phyloP scores from a whole-genome alignment of 2,329 filamentous ascomycete species.

The Sclerotinia subarctica region DNA sequence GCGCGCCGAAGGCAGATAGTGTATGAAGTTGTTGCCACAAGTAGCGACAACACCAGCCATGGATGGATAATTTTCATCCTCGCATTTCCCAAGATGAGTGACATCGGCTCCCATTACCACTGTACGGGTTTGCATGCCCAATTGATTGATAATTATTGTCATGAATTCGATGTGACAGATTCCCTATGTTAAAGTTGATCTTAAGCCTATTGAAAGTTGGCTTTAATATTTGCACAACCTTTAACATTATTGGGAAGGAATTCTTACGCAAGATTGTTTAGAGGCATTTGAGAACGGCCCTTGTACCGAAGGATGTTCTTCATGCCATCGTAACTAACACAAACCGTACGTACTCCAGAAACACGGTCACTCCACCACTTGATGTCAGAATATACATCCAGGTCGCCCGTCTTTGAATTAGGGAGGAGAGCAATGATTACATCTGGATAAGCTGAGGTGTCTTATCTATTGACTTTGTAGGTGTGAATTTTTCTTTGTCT shows the following conservation, averaged over 20 bases:
- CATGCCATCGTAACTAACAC: slow-evolving; percentile 8
- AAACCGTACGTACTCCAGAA: slow-evolving; percentile 19
- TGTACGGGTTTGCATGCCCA: slow-evolving; percentile 60
- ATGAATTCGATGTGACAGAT: slow-evolving; percentile 55
- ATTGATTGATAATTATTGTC: slow-evolving; percentile 44
- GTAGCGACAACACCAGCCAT: slow-evolving; percentile 73
- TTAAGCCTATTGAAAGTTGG: slow-evolving; percentile 52
- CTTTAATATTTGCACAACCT: no score
- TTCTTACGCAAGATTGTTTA: background rate
- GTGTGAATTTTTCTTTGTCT: no score
- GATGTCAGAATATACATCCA: slow-evolving; percentile 12
- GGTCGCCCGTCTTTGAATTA: background rate
- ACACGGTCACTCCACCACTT: slow-evolving; percentile 23
- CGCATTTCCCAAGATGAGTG: slow-evolving; percentile 71
- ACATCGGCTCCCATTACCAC: slow-evolving; percentile 87
- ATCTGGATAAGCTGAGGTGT: no score
- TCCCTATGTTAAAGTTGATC: slow-evolving; percentile 74
- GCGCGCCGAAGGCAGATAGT: slow-evolving; percentile 71
- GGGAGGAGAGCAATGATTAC: background rate
- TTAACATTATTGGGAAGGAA: no score
- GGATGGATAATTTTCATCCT: slow-evolving; percentile 57
- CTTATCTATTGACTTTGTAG: no score
- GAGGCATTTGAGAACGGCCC: no score
- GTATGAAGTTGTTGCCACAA: slow-evolving; percentile 60
- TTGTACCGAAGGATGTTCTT: background rate